Conservation (phyloP, 805 yeast genomes). For the Candida nitratophila region DNA sequence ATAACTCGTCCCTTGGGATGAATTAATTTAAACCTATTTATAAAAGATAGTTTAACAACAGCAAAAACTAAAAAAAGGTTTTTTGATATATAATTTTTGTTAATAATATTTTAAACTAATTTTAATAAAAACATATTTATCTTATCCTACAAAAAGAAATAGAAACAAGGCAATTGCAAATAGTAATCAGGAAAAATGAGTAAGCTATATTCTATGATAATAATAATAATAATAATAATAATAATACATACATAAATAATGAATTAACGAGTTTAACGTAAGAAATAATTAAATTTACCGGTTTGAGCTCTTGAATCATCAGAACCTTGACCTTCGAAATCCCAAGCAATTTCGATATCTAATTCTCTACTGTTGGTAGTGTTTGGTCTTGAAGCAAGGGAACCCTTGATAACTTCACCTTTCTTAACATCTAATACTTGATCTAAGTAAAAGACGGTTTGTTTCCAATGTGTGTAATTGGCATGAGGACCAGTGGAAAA, state of each 20-base stretch:
- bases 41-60: too few species aligned
- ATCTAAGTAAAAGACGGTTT: constrained; percentile 85
- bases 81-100: too few species aligned
- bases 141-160: too few species aligned
- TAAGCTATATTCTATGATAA: too few species aligned
- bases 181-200: too few species aligned
- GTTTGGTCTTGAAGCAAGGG: constrained; percentile 72
- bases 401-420: constrained; percentile 73
- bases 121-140: too few species aligned
- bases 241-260: background rate
- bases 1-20: too few species aligned
- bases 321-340: constrained; percentile 32
- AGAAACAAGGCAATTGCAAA: too few species aligned
- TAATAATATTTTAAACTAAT: too few species aligned
- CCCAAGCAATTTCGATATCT: constrained; percentile 70
- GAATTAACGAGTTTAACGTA: constrained; percentile 42
- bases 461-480: constrained; percentile 97
- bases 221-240: background rate
- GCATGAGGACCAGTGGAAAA: constrained; percentile 95
- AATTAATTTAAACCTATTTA: background rate
- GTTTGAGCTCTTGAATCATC: constrained; percentile 39
- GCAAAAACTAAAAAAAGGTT: too few species aligned
- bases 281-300: constrained; percentile 60
- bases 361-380: constrained; percentile 77
- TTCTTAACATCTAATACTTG: constrained; percentile 69